Base-by-base conservation (phyloP, 2,329 filamentous ascomycete species). In the Colletotrichum sp. region DNA sequence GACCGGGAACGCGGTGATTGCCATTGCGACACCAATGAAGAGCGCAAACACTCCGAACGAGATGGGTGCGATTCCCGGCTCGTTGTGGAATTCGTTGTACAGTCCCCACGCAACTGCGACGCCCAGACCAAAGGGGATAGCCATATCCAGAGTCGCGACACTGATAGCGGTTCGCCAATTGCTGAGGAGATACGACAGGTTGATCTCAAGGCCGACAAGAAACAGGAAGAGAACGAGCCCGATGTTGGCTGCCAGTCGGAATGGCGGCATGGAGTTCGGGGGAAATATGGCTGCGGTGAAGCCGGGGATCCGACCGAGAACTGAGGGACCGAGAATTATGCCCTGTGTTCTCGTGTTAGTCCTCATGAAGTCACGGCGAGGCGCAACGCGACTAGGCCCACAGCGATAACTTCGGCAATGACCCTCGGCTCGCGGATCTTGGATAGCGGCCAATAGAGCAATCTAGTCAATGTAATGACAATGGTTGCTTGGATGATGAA, bases 1-100 rank as follows among this genome's bases (percentile, higher is more conserved):
- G 1, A 98, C 96, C 0, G 96, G 96, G 79, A 98, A 93, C 10
- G 92, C 71, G 79, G 96, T 98, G 79, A 98, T 98, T 32, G 96
- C 94, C 84, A 98, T 93, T 1, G 96, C 96, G 68, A 98, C 96
- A 84, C 96, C 96, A 78, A 98, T 94, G 82, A 98, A 98, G 34
- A 90, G 84, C 75, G 87, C 87, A 58, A 95, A 91, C 13, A 89
- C 85, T 64, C 87, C 88, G 75, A 91, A 91, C 21, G 83, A 80
- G 73, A 90, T 87, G 38, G 84, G 81, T 10, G 84, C 78, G n/a
- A 85, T 79, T 56, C 83, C 83, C 5, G 80, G 77, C 36, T 89
- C 87, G 12, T 81, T 48, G 21, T 87, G 87, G 80, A 97, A 98
- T 71, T 96, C 84, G 74, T 96, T 85, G 80, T 95, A 97, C 14